These are phyloP conservation scores for Candida nanaspora DNA, from an alignment of 805 yeast genomes.

Conservation along the genomic window DNA sequence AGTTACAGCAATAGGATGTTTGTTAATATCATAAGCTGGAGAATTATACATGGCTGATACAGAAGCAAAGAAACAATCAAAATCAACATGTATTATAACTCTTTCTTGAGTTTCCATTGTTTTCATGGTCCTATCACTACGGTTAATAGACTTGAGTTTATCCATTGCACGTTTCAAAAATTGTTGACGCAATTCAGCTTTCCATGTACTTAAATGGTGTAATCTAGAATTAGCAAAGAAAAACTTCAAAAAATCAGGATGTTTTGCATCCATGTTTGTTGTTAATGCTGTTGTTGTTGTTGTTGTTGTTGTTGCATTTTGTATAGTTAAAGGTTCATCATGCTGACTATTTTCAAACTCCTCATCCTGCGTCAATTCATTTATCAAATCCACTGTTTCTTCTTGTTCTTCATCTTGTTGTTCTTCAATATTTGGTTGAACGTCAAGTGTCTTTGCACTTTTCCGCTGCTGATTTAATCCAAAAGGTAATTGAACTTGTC, in stretches of 20 bases:
- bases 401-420: conserved; percentile 5
- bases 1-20: conserved; percentile 53
- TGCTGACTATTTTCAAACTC: conserved; percentile 2
- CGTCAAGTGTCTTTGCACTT: too few relatives aligned
- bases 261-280: conserved; percentile 47
- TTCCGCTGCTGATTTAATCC: conserved; percentile 1
- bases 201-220: conserved; percentile 87
- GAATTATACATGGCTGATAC: conserved; percentile 55
- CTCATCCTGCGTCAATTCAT: conserved; percentile 7
- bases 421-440: background rate
- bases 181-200: conserved; percentile 57
- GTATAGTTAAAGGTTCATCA: conserved; percentile 4
- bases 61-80: conserved; percentile 90
- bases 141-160: conserved; percentile 3
- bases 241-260: conserved; percentile 64
- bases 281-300: background rate
- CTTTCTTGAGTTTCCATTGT: conserved; percentile 2
- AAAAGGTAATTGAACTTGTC: conserved; percentile 39
- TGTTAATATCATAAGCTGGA: conserved; percentile 45
- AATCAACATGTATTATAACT: conserved; percentile 74
- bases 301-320: background rate
- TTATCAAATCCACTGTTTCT: too few relatives aligned
- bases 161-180: conserved; percentile 45
- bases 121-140: conserved; percentile 4
- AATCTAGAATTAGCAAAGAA: conserved; percentile 79